These are phyloP conservation scores for Zhuliangozyma blackwelliae DNA, from an alignment of 1,139 yeast genomes.

Conservation along the genomic window DNA sequence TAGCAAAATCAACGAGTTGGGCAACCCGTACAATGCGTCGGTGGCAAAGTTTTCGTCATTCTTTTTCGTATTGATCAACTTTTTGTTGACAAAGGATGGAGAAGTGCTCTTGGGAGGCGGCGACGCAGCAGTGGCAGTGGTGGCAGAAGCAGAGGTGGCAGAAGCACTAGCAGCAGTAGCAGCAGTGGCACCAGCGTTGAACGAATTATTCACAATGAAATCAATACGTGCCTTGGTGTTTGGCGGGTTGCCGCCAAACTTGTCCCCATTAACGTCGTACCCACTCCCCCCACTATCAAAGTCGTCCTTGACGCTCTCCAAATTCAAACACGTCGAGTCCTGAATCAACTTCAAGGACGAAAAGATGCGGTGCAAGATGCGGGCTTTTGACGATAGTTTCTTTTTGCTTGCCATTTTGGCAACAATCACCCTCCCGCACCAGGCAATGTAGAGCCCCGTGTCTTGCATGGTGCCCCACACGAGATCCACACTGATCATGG, in stretches of 20 bases:
- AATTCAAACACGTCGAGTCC: slow-evolving; percentile 61
- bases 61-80: slow-evolving; percentile 39
- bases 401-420: slow-evolving; percentile 66
- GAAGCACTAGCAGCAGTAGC: neutral
- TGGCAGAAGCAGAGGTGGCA: neutral
- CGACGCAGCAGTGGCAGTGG: slow-evolving; percentile 1
- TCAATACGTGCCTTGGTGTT: slow-evolving; percentile 40
- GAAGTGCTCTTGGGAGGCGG: slow-evolving; percentile 21
- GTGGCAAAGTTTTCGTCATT: slow-evolving; percentile 62
- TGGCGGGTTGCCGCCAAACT: slow-evolving; percentile 16
- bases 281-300: slow-evolving; percentile 27
- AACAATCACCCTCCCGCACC: slow-evolving; percentile 72
- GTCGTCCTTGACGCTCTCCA: slow-evolving; percentile 35
- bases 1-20: slow-evolving; percentile 69
- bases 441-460: slow-evolving; percentile 67
- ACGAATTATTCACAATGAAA: slow-evolving; percentile 37
- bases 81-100: slow-evolving; percentile 42
- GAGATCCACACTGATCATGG: slow-evolving; percentile 85
- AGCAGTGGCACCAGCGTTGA: slow-evolving; percentile 2
- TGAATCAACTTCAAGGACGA: slow-evolving; percentile 73
- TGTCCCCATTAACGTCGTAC: slow-evolving; percentile 40
- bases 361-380: slow-evolving; percentile 71
- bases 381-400: slow-evolving; percentile 69
- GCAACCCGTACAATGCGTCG: slow-evolving; percentile 80
- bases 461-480: slow-evolving; percentile 93